phyloP scores from a whole-genome alignment of 768 basidiomycete species.

The Auricularia cornea region DNA sequence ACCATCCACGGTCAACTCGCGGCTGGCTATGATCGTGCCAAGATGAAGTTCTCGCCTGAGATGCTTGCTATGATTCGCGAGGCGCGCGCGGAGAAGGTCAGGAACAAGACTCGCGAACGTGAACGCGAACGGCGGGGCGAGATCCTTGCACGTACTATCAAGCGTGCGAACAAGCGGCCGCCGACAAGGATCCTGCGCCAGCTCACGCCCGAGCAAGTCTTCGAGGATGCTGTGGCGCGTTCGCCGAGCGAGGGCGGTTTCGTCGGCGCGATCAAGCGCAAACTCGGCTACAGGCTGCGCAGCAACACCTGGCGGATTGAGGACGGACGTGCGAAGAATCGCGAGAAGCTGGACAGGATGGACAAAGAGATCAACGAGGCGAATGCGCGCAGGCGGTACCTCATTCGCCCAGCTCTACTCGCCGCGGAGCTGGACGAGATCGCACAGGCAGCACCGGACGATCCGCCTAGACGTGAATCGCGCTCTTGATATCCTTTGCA shows the following conservation, averaged over 20 bases:
- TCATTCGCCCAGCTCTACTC: background rate
- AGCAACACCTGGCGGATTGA: slow-evolving; percentile 28
- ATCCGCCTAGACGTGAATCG: too few relatives aligned
- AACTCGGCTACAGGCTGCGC: slow-evolving; percentile 42
- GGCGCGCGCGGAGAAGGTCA: slow-evolving; percentile 52
- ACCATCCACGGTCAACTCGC: slow-evolving; percentile 27
- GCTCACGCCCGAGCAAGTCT: slow-evolving; percentile 42
- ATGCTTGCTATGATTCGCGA: slow-evolving; percentile 41
- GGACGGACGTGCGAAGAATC: slow-evolving; percentile 20
- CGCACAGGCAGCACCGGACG: background rate
- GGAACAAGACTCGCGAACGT: slow-evolving; percentile 56
- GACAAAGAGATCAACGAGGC: background rate
- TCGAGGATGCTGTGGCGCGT: slow-evolving; percentile 41
- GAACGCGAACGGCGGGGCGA: slow-evolving; percentile 59
- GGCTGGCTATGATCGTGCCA: slow-evolving; percentile 35
- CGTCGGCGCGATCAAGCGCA: slow-evolving; percentile 53
- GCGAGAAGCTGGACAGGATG: slow-evolving; percentile 14
- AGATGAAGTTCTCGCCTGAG: slow-evolving; percentile 36
- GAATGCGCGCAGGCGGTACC: slow-evolving; percentile 2
- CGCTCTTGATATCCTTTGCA: too few relatives aligned
- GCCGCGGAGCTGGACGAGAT: background rate
- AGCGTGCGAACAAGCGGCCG: slow-evolving; percentile 44
- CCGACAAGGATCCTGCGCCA: slow-evolving; percentile 51
- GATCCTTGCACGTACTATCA: slow-evolving; percentile 38
- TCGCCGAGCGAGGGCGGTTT: slow-evolving; percentile 62